Percentiles rank a stretch among this genome's conserved stretches.
Conservation (phyloP, 805 yeast species). For the Kazachstania viticola region DNA sequence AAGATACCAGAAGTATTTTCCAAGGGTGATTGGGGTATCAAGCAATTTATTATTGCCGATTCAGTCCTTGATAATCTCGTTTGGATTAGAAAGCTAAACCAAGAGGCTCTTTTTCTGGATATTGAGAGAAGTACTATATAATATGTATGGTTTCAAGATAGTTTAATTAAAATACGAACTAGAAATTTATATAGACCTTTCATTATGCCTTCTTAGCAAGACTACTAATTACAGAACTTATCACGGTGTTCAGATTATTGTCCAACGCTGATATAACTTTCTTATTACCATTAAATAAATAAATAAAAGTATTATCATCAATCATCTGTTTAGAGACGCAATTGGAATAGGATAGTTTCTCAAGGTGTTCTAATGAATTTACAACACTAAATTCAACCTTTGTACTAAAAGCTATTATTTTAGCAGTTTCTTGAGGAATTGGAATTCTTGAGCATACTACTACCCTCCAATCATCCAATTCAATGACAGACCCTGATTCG, state of each 20-base stretch:
- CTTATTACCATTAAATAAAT: conserved; percentile 8
- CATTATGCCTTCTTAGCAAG: no score
- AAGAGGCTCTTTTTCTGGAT: conserved; percentile 28
- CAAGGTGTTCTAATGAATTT: conserved; percentile 7
- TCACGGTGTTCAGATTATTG: conserved; percentile 1
- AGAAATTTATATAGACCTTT: no score
- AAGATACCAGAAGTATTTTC: conserved; percentile 48
- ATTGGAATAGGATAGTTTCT: conserved; percentile 6
- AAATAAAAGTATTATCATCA: conserved; percentile 13
- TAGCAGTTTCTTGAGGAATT: conserved; percentile 6
- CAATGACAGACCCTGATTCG: not conserved
- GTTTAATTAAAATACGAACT: not conserved
- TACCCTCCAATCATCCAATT: conserved; percentile 10
- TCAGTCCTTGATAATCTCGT: conserved; percentile 40
- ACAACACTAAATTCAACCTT: conserved; percentile 14
- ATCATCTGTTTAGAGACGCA: conserved; percentile 15
- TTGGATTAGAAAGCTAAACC: conserved; percentile 30
- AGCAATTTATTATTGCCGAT: conserved; percentile 35
- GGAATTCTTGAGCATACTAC: conserved; percentile 8
- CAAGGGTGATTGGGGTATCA: conserved; percentile 35
- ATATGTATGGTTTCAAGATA: no score
- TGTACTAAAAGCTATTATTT: conserved; percentile 8
- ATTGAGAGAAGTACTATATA: conserved; percentile 4
- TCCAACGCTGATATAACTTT: not conserved
- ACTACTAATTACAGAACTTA: no score